A percentile compares a stretch with the other conserved stretches of the same genome.
These are phyloP conservation scores for Termitomyces sp. DNA, from an alignment of 768 basidiomycete genomes.

Conservation along the genomic window DNA sequence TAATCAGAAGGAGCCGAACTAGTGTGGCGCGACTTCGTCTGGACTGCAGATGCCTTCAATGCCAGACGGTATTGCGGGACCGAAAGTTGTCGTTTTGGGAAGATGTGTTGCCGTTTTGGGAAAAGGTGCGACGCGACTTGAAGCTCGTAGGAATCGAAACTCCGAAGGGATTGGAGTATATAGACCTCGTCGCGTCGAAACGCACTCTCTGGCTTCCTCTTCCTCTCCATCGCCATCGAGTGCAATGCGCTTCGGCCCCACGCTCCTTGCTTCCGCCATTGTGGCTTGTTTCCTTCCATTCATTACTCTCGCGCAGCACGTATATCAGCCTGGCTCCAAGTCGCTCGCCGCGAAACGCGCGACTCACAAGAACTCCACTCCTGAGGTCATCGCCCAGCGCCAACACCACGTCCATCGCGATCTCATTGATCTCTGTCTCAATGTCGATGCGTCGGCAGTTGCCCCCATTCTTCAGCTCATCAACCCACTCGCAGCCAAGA, in stretches of 20 bases:
- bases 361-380: slow-evolving; percentile 1
- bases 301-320: slow-evolving; percentile 4
- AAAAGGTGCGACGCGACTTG: slow-evolving; percentile 1
- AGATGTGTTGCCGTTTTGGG: slow-evolving; percentile 8
- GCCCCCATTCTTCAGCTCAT: slow-evolving; percentile 10
- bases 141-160: slow-evolving; percentile 12
- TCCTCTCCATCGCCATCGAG: slow-evolving; percentile 5
- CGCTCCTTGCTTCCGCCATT: slow-evolving; percentile 14
- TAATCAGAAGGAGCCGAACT: not conserved
- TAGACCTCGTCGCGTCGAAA: slow-evolving; percentile 4
- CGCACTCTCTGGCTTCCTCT: slow-evolving; percentile 1
- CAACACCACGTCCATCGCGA: slow-evolving; percentile 13
- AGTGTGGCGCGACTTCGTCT: slow-evolving; percentile 10
- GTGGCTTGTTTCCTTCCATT: slow-evolving; percentile 10
- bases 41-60: slow-evolving; percentile 5
- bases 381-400: slow-evolving; percentile 11
- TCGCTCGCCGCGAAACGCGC: slow-evolving; percentile 5
- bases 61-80: not conserved
- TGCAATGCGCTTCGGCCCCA: slow-evolving; percentile 14
- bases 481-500: slow-evolving; percentile 10
- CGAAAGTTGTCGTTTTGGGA: slow-evolving; percentile 2
- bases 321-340: slow-evolving; percentile 7
- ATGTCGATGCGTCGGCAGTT: slow-evolving; percentile 11
- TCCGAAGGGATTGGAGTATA: slow-evolving; percentile 13
- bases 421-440: slow-evolving; percentile 15